These are phyloP conservation scores for Silene coronaria DNA, from an alignment of 179 eudicot species.

Conservation along the genomic window DNA sequence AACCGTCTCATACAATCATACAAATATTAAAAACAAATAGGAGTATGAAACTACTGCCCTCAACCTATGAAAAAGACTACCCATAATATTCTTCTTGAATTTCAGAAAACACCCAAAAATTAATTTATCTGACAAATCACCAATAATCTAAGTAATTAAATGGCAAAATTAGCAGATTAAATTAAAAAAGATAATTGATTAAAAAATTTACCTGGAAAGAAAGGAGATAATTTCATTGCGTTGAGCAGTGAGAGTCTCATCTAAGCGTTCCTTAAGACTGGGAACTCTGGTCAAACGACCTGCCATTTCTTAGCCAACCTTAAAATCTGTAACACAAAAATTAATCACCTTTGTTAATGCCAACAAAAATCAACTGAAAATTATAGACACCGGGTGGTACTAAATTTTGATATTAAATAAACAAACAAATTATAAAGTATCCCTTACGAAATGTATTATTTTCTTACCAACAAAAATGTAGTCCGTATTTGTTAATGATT, in stretches of 20 bases:
- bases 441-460: too few species aligned
- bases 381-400: not conserved
- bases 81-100: too few species aligned
- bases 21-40: too few species aligned
- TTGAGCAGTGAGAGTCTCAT: conserved; percentile 51
- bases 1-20: not conserved
- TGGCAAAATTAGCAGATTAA: not conserved
- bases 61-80: too few species aligned
- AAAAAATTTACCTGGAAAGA: conserved; percentile 45
- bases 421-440: too few species aligned
- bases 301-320: conserved; percentile 26
- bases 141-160: not conserved
- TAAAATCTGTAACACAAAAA: conserved; percentile 8
- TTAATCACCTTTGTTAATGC: not conserved
- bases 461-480: too few species aligned
- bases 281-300: conserved; percentile 29
- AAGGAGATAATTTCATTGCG: conserved; percentile 59
- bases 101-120: too few species aligned
- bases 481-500: too few species aligned
- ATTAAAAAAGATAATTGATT: not conserved
- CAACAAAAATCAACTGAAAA: not conserved
- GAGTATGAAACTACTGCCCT: too few species aligned
- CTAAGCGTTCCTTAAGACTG: conserved; percentile 74
- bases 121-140: too few species aligned
- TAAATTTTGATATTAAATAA: too few species aligned